Evolutionary conservation across 495 filamentous ascomycete species (phyloP).

Genomic region (Penicillium argentinense): DNA sequence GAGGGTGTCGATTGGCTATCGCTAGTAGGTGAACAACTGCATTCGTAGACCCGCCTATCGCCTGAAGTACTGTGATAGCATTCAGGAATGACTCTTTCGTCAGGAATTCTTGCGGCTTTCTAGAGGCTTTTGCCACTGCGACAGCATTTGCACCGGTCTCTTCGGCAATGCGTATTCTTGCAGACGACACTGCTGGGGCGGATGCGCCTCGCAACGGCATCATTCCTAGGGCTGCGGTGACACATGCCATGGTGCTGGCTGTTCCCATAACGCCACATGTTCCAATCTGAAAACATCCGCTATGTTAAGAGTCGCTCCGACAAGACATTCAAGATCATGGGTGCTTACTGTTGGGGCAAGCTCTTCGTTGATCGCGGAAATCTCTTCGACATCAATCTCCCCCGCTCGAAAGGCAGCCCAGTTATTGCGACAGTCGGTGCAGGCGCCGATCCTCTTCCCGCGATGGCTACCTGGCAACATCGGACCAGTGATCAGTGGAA

Average conservation of each 20-base stretch:
- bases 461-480: conserved; percentile 67
- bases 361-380: conserved; percentile 64
- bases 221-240: conserved; percentile 61
- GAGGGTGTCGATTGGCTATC: conserved; percentile 59
- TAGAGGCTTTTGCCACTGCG: conserved; percentile 33
- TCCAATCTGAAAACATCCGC: conserved; percentile 44
- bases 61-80: conserved; percentile 66
- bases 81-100: conserved; percentile 63
- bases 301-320: background rate
- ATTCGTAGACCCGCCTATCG: conserved; percentile 69
- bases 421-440: conserved; percentile 66
- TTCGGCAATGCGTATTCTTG: conserved; percentile 62
- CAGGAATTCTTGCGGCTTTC: conserved; percentile 57
- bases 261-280: conserved; percentile 73
- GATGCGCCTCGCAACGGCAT: conserved; percentile 63
- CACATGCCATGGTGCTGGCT: conserved; percentile 68
- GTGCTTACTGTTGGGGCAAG: conserved; percentile 59
- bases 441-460: conserved; percentile 60
- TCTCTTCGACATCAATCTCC: conserved; percentile 64
- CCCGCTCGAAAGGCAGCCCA: conserved; percentile 65
- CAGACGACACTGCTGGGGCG: conserved; percentile 64
- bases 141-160: conserved; percentile 61
- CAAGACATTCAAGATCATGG: background rate
- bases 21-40: conserved; percentile 67
- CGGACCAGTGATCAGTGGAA: conserved; percentile 63